Evolutionary conservation across 108 stramenopile species (phyloP).

Genomic region (Cylindrotheca fusiformis): DNA sequence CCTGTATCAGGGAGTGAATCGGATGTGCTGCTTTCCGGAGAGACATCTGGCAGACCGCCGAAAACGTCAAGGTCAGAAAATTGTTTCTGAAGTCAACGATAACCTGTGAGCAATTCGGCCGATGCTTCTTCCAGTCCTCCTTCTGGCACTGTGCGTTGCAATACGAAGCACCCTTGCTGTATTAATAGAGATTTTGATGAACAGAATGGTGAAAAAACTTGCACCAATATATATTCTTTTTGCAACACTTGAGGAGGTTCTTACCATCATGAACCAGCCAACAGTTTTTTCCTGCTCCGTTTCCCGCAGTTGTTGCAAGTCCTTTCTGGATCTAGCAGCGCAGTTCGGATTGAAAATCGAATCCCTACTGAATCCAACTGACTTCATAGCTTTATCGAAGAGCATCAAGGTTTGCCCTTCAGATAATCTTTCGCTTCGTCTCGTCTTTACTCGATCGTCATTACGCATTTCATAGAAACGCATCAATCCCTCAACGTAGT

Average conservation of each 20-base stretch:
- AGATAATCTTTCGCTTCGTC: background rate
- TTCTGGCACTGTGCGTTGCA: slow-evolving; percentile 21
- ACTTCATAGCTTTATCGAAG: background rate
- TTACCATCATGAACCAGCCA: background rate
- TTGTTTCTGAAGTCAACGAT: background rate
- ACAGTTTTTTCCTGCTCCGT: background rate
- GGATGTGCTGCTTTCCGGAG: too few relatives aligned
- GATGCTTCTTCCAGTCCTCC: slow-evolving; percentile 16
- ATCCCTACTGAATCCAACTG: background rate
- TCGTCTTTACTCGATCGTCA: background rate
- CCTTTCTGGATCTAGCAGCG: background rate
- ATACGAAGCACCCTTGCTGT: slow-evolving; percentile 13
- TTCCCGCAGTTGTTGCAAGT: background rate
- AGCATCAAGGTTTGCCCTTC: too few relatives aligned
- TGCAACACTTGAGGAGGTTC: too few relatives aligned
- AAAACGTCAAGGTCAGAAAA: too few relatives aligned
- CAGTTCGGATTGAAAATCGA: background rate
- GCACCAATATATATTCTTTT: too few relatives aligned
- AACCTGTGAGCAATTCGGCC: slow-evolving; percentile 16
- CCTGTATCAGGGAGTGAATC: too few relatives aligned
- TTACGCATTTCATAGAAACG: background rate
- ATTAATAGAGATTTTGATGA: too few relatives aligned
- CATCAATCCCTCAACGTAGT: background rate
- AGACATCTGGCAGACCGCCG: too few relatives aligned
- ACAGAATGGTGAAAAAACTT: too few relatives aligned